Base-by-base conservation (phyloP, 305 asterid species). In the Plantago rigida region DNA sequence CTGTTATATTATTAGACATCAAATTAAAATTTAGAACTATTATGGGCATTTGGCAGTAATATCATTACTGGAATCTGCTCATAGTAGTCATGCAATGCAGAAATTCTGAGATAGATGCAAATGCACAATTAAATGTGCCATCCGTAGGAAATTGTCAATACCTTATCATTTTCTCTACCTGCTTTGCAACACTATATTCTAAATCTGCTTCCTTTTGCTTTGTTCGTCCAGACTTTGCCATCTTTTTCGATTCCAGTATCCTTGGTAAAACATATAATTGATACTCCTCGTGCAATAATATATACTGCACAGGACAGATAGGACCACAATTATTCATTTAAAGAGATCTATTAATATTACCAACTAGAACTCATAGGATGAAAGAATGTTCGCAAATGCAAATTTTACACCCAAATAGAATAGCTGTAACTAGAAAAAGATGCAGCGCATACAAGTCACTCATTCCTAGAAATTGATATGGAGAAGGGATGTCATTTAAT, bases 91-190 rank as follows among this genome's bases (percentile, higher is more conserved):
- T 41, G 46, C 46, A 10, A 22, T 1, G 13, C 3, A 41, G 46
- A 41, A 41, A 41, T 9, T 1, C 46, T 41, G 46, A 41, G 46
- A 41, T 36, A 63, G 65, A 19, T 52, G 24, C n/a, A 46, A 39
- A 47, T 58, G 58, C 24, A 15, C 55, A 34, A 44, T 58, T 29
- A 55, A 58, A 26, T n/a, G 34, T 49, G 61, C 13, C 26, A 71
- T 41, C 3, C 13, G 7, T 9, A 7, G 46, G 46, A 49, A 67
- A 48, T 51, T 62, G 62, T 56, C 71, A 72, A 59, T 93, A 93
- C 99, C 97, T 93, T 80, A 93, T 82, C 97, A 93, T 93, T 87
- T 86, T 88, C 86, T 91, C 99, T 66, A 93, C 99, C 89, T 93
- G 99, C 94, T 93, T 93, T 31, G 99, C 99, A 71, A 93, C 86